Percentiles rank a stretch among this genome's conserved stretches.
Conservation (phyloP, 176 grass and related monocot genomes). For the Rhynchospora breviuscula region DNA sequence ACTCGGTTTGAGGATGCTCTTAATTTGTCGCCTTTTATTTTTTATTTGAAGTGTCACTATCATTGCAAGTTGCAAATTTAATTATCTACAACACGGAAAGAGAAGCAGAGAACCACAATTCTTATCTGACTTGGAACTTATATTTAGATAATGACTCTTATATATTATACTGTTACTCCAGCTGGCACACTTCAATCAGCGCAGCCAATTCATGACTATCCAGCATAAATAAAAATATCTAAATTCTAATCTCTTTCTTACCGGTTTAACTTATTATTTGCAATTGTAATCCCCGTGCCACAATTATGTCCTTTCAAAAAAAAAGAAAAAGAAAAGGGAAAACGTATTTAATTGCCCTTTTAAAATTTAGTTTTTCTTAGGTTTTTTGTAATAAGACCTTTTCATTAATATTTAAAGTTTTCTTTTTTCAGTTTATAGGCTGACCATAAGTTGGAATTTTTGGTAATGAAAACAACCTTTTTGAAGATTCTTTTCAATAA, state of each 20-base stretch:
- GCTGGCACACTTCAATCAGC: not conserved
- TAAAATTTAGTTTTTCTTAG: not conserved
- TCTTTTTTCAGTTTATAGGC: not conserved
- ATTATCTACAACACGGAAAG: not conserved
- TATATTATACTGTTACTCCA: not conserved
- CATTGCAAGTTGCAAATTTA: not conserved
- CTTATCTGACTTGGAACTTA: not conserved
- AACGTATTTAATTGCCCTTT: not conserved
- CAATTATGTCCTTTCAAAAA: not conserved
- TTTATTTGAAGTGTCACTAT: not conserved
- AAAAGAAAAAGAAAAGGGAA: not conserved
- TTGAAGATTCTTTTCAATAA: too few relatives aligned
- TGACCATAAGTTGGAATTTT: too few relatives aligned
- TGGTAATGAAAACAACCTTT: too few relatives aligned
- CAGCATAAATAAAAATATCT: not conserved
- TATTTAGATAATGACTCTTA: constrained; percentile 11
- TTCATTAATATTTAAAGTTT: not conserved
- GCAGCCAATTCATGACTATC: constrained; percentile 19
- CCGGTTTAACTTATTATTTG: not conserved
- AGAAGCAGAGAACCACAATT: not conserved
- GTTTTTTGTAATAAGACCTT: not conserved
- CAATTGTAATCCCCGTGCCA: not conserved
- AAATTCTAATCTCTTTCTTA: not conserved
- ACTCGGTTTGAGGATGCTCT: not conserved
- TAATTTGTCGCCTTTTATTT: not conserved